phyloP scores from a whole-genome alignment of 495 filamentous ascomycete genomes.

The Usnea hakonensis region DNA sequence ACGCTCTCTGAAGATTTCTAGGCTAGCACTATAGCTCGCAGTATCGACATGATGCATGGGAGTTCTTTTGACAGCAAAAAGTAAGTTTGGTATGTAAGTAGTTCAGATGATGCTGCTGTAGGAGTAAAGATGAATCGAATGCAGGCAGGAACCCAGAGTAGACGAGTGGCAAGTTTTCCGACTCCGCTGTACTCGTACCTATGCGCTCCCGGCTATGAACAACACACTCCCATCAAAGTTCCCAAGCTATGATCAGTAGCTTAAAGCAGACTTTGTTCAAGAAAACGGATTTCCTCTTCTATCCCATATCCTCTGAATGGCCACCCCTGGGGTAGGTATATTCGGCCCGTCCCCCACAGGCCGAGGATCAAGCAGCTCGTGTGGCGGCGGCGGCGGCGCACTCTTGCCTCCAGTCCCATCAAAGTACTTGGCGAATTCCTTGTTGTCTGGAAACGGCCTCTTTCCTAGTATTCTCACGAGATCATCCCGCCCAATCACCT shows the following conservation, averaged over 20 bases:
- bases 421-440: constrained; percentile 93
- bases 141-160: too few relatives aligned
- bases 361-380: constrained; percentile 18
- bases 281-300: background rate
- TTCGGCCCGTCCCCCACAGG: background rate
- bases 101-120: too few relatives aligned
- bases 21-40: too few relatives aligned
- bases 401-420: constrained; percentile 42
- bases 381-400: constrained; percentile 51
- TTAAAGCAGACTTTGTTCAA: background rate
- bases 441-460: constrained; percentile 70
- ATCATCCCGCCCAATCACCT: constrained; percentile 84
- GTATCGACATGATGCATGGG: too few relatives aligned
- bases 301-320: background rate
- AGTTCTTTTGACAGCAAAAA: too few relatives aligned
- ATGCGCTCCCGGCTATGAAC: background rate
- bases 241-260: background rate
- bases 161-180: background rate
- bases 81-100: too few relatives aligned
- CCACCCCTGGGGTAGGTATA: background rate
- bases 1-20: too few relatives aligned
- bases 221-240: background rate
- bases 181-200: too few relatives aligned
- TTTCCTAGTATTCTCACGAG: constrained; percentile 80
- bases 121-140: too few relatives aligned